phyloP scores from a whole-genome alignment of 2,329 filamentous ascomycete genomes.

The Aspergillus caelatus region DNA sequence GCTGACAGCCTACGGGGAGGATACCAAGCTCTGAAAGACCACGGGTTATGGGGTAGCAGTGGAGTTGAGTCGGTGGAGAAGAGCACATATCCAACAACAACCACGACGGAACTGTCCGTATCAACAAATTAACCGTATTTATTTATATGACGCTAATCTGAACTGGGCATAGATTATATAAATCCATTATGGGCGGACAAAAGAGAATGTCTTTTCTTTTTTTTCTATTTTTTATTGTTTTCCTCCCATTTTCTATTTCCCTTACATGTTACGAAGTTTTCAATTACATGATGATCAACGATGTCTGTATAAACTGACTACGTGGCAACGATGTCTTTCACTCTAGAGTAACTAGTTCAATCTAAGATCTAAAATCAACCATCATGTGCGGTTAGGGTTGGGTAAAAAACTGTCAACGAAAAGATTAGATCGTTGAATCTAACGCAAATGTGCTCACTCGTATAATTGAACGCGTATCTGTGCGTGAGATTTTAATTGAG shows the following conservation, averaged over 20 bases:
- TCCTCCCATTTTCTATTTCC: neutral
- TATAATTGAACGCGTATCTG: neutral
- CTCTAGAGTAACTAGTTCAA: no score
- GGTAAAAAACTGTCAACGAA: neutral
- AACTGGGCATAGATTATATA: neutral
- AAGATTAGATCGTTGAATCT: neutral
- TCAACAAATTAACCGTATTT: conserved; percentile 3
- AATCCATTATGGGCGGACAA: neutral
- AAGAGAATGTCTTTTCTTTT: neutral
- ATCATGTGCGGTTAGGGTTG: neutral
- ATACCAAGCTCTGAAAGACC: conserved; percentile 29
- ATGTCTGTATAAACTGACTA: neutral
- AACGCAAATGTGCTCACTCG: neutral
- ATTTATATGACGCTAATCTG: neutral
- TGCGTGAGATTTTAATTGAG: neutral
- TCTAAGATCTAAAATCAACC: no score
- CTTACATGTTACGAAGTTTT: neutral
- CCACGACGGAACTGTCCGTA: conserved; percentile 9
- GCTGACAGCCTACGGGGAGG: conserved; percentile 54
- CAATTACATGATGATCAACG: neutral
- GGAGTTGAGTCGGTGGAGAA: conserved; percentile 8
- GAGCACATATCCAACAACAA: conserved; percentile 4
- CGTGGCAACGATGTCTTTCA: neutral
- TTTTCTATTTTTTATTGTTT: neutral
- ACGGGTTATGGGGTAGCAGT: conserved; percentile 28